Conservation (phyloP, 306 rosid species). For the Cicer yamashitae region DNA sequence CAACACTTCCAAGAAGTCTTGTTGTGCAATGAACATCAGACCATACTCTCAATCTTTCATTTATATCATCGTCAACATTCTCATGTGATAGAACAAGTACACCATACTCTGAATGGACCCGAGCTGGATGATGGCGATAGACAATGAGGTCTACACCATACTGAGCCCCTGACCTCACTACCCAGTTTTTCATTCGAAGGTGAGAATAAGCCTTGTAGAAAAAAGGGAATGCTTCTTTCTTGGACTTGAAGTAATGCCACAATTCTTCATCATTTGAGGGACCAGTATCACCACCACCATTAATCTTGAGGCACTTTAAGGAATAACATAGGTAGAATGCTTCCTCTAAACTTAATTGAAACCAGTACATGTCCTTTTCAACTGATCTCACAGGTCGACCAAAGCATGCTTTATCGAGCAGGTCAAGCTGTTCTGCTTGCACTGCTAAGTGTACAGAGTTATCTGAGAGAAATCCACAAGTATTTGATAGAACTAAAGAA, state of each 20-base stretch:
- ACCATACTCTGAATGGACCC: conserved; percentile 80
- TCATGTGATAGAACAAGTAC: conserved; percentile 68
- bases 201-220: conserved; percentile 72
- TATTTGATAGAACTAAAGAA: conserved; percentile 58
- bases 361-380: conserved; percentile 62
- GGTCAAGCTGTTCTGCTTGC: conserved; percentile 59
- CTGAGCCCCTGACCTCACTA: conserved; percentile 70
- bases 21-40: conserved; percentile 75
- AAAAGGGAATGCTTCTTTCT: conserved; percentile 57
- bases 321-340: conserved; percentile 70
- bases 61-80: conserved; percentile 35
- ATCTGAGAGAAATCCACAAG: conserved; percentile 58
- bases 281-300: conserved; percentile 31
- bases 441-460: conserved; percentile 54
- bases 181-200: conserved; percentile 78
- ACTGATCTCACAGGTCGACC: conserved; percentile 57
- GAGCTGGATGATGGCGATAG: conserved; percentile 75
- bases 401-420: conserved; percentile 68
- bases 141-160: conserved; percentile 78
- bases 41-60: conserved; percentile 72
- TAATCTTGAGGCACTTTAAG: conserved; percentile 67
- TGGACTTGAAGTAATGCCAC: conserved; percentile 64
- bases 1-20: conserved; percentile 72
- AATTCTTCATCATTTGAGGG: conserved; percentile 54
- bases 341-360: conserved; percentile 73